These are phyloP conservation scores for Termitomyces sp. DNA, from an alignment of 768 basidiomycete genomes.

Conservation along the genomic window DNA sequence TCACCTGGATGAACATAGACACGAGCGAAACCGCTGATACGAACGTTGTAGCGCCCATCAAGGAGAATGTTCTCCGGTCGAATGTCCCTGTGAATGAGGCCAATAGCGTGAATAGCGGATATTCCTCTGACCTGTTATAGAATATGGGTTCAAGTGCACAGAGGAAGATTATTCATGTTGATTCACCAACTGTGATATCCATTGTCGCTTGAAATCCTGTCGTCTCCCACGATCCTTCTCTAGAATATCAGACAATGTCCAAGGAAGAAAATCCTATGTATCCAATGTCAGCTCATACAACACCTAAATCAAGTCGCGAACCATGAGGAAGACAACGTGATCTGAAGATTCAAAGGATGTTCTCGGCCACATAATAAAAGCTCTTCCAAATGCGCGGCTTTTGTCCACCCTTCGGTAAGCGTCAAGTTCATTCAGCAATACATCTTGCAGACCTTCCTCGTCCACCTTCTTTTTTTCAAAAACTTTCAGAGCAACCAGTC, in stretches of 20 bases:
- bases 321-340: background rate
- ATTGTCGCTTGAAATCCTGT: background rate
- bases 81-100: constrained; percentile 1
- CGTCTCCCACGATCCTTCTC: background rate
- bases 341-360: background rate
- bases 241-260: background rate
- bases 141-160: background rate
- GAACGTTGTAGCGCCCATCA: background rate
- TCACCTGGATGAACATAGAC: background rate
- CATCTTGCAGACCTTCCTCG: background rate
- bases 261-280: background rate
- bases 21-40: background rate
- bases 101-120: background rate
- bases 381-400: background rate
- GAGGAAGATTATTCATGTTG: background rate
- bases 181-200: background rate
- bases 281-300: background rate
- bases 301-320: background rate
- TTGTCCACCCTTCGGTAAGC: background rate
- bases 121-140: background rate
- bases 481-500: background rate
- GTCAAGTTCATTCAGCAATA: background rate
- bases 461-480: background rate
- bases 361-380: background rate
- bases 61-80: constrained; percentile 2